Conservation (phyloP, 306 rosid genomes). For the Castanopsis chinensis region DNA sequence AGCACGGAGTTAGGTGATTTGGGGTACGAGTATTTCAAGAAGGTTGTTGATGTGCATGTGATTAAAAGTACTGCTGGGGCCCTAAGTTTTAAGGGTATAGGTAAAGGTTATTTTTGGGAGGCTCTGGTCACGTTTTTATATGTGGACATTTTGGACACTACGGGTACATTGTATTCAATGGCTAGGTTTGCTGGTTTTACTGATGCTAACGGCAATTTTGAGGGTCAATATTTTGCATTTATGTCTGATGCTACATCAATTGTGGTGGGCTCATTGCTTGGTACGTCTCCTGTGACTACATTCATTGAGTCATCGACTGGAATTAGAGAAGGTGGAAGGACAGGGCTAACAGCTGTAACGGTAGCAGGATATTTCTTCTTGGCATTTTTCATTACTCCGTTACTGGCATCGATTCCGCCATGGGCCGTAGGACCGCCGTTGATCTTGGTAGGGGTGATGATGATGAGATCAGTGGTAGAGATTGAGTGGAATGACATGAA, state of each 20-base stretch:
- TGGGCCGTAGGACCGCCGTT: slow-evolving; percentile 99
- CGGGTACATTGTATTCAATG: slow-evolving; percentile 90
- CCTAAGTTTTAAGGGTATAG: slow-evolving; percentile 57
- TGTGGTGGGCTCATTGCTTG: slow-evolving; percentile 83
- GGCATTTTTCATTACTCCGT: slow-evolving; percentile 87
- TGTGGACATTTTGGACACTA: slow-evolving; percentile 85
- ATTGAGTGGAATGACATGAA: slow-evolving; percentile 92
- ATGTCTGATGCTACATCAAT: slow-evolving; percentile 95
- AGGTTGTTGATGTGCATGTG: slow-evolving; percentile 71
- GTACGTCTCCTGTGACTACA: slow-evolving; percentile 92
- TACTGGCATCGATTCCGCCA: slow-evolving; percentile 94
- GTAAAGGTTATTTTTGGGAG: slow-evolving; percentile 77
- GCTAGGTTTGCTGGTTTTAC: slow-evolving; percentile 87
- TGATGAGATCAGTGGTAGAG: slow-evolving; percentile 95
- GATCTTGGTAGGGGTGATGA: slow-evolving; percentile 92
- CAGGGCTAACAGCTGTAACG: slow-evolving; percentile 85
- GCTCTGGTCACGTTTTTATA: slow-evolving; percentile 79
- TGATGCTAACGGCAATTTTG: slow-evolving; percentile 65
- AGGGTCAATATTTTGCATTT: slow-evolving; percentile 91
- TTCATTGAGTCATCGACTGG: slow-evolving; percentile 91
- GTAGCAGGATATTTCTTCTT: slow-evolving; percentile 62
- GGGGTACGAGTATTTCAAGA: slow-evolving; percentile 71
- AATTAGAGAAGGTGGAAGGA: slow-evolving; percentile 85
- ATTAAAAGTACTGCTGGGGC: slow-evolving; percentile 85
- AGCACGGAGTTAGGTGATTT: slow-evolving; percentile 48